A percentile compares a stretch with the other conserved stretches of the same genome.
These are phyloP conservation scores for Edaphochlamys debaryana DNA, from an alignment of 139 green algal species.

Conservation along the genomic window DNA sequence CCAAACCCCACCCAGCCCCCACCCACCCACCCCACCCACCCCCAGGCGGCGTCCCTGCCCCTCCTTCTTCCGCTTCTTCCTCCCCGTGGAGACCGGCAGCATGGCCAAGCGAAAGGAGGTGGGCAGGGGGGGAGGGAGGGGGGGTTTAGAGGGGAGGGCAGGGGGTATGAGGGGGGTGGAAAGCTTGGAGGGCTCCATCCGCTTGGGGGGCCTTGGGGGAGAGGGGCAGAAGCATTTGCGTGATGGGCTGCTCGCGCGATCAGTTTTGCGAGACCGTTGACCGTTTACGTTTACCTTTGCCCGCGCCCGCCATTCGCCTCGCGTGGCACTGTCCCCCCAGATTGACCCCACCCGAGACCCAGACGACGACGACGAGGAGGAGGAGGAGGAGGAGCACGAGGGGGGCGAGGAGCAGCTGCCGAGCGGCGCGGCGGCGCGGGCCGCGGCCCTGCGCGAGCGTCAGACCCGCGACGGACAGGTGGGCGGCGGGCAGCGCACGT, in stretches of 20 bases:
- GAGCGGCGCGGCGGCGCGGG: neutral
- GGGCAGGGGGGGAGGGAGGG: neutral
- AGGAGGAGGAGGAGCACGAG: slow-evolving; percentile 19
- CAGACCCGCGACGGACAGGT: neutral
- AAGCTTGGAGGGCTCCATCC: no score
- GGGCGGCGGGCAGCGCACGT: no score
- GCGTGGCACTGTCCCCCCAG: no score
- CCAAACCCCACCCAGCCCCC: no score
- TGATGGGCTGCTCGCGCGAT: no score
- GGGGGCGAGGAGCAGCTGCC: slow-evolving; percentile 1
- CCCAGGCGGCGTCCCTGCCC: slow-evolving; percentile 29
- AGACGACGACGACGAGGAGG: neutral
- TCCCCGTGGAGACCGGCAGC: neutral
- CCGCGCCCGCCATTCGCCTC: no score
- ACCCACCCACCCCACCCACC: neutral
- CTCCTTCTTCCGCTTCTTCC: slow-evolving; percentile 52
- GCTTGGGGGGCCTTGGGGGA: no score
- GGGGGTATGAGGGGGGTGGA: neutral
- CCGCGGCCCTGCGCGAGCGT: neutral
- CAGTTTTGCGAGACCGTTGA: no score
- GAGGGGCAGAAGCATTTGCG: no score
- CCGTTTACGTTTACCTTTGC: no score
- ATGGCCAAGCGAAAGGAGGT: neutral
- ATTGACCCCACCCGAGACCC: no score
- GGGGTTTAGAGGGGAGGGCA: no score